Percentiles rank a stretch among this genome's conserved stretches.
Conservation (phyloP, 1,284 basidiomycete genomes). For the Puccinia triticina region DNA sequence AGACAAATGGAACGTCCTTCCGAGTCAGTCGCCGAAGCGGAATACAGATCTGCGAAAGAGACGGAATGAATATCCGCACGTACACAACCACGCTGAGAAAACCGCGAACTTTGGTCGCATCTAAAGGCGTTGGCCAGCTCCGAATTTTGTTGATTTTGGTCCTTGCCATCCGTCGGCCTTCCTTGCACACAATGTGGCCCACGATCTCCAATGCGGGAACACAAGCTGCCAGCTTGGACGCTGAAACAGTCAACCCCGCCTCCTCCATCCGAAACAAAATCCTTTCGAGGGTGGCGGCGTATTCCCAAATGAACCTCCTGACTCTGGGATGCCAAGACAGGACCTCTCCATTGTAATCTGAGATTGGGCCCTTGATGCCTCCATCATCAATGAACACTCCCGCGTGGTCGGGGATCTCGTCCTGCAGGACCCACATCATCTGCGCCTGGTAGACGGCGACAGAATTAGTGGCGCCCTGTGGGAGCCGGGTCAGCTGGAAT, state of each 20-base stretch:
- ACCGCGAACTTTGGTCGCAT: conserved; percentile 1
- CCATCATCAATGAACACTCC: conserved; percentile 14
- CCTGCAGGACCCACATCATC: neutral
- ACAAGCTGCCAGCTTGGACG: neutral
- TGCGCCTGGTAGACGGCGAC: conserved; percentile 1
- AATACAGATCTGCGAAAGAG: neutral
- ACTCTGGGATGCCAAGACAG: neutral
- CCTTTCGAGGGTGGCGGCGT: neutral
- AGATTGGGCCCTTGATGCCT: neutral
- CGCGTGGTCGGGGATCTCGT: neutral
- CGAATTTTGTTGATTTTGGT: neutral
- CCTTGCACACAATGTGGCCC: neutral
- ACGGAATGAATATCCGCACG: conserved; percentile 17
- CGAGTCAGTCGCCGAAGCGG: conserved; percentile 13
- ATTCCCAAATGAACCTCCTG: conserved; percentile 18
- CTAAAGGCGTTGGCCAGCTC: neutral
- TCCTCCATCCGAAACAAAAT: conserved; percentile 23
- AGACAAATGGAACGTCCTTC: too few relatives aligned
- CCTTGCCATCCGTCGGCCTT: neutral
- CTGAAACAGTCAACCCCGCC: conserved; percentile 2
- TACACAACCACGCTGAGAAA: conserved; percentile 6
- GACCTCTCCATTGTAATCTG: neutral
- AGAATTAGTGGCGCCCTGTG: neutral
- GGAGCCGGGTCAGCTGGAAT: neutral
- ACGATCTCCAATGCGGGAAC: conserved; percentile 18